Evolutionary conservation across 2,329 filamentous ascomycete genomes (phyloP).

Genomic region (Fusarium sp.): DNA sequence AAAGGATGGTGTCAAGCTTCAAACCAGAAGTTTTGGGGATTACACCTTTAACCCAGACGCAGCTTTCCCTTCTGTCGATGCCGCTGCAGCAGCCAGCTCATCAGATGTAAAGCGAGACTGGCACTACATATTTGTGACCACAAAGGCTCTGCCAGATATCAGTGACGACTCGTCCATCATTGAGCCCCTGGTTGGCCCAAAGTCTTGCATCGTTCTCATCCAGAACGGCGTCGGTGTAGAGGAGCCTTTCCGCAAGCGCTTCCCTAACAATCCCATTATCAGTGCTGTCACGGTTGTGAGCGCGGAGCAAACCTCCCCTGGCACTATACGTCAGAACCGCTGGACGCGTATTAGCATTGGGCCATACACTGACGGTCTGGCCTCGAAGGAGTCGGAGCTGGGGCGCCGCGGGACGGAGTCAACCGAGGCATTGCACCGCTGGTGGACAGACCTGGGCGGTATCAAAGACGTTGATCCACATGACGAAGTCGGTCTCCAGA

Average conservation of each 20-base stretch:
- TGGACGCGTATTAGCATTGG: constrained; percentile 81
- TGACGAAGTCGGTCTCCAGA: constrained; percentile 75
- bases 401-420: constrained; percentile 55
- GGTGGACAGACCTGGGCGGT: constrained; percentile 68
- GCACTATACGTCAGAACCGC: constrained; percentile 76
- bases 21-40: constrained; percentile 75
- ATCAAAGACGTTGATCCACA: constrained; percentile 75
- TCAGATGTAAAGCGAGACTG: constrained; percentile 48
- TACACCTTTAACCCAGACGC: constrained; percentile 73
- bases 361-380: constrained; percentile 69
- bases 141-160: constrained; percentile 76
- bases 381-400: constrained; percentile 53
- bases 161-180: constrained; percentile 73
- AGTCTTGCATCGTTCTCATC: constrained; percentile 73
- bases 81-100: constrained; percentile 58
- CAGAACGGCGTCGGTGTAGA: constrained; percentile 81
- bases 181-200: constrained; percentile 67
- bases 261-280: constrained; percentile 71
- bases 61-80: constrained; percentile 72
- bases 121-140: constrained; percentile 78
- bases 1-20: constrained; percentile 71
- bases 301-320: constrained; percentile 73
- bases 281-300: constrained; percentile 78
- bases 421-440: constrained; percentile 65
- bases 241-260: constrained; percentile 72